Conservation (phyloP, 2,329 filamentous ascomycete species). For the Penicillium olsonii region DNA sequence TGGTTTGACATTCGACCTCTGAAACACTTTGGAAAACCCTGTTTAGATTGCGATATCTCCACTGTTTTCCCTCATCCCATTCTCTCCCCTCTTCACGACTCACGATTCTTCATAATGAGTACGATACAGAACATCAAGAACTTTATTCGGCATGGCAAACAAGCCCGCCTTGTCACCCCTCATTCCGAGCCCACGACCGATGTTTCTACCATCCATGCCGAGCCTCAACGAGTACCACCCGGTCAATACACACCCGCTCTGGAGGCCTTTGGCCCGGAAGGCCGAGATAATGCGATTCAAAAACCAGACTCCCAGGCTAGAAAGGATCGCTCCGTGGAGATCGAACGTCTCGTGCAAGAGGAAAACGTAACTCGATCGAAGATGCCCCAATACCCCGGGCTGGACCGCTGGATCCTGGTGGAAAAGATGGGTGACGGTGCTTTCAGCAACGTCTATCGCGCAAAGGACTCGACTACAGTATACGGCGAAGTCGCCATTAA, state of each 20-base stretch:
- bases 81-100: slow-evolving; percentile 6
- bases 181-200: slow-evolving; percentile 64
- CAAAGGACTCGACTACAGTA: slow-evolving; percentile 71
- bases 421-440: slow-evolving; percentile 99
- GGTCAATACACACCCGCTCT: slow-evolving; percentile 53
- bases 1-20: background rate
- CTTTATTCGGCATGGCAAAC: slow-evolving; percentile 97
- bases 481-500: slow-evolving; percentile 91
- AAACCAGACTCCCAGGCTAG: slow-evolving; percentile 63
- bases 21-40: slow-evolving; percentile 6
- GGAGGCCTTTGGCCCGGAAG: slow-evolving; percentile 61
- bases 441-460: slow-evolving; percentile 97
- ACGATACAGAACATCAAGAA: slow-evolving; percentile 96
- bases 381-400: slow-evolving; percentile 79
- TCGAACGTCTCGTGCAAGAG: slow-evolving; percentile 85
- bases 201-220: slow-evolving; percentile 65
- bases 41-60: background rate
- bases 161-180: slow-evolving; percentile 70
- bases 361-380: slow-evolving; percentile 84
- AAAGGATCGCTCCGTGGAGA: slow-evolving; percentile 58
- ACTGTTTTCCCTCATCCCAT: background rate
- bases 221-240: slow-evolving; percentile 59
- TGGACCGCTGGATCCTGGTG: slow-evolving; percentile 80
- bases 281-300: slow-evolving; percentile 64
- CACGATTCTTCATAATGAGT: slow-evolving; percentile 51